These are phyloP conservation scores for Przewalskia tangutica DNA, from an alignment of 257 asterid species.

Conservation along the genomic window DNA sequence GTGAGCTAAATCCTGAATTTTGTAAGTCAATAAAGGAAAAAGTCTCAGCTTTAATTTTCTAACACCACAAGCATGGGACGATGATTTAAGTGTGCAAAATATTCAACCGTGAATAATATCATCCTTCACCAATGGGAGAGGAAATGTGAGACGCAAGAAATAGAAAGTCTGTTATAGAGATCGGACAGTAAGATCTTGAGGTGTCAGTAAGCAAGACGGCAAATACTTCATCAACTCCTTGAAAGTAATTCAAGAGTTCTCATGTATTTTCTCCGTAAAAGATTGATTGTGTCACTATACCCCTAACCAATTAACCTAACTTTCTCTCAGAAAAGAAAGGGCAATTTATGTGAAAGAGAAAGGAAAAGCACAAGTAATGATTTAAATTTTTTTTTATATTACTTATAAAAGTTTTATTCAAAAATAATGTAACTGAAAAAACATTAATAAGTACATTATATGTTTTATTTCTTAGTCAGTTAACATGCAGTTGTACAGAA, in stretches of 20 bases:
- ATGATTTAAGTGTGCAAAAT: background rate
- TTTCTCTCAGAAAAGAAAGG: background rate
- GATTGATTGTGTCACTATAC: background rate
- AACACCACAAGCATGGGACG: background rate
- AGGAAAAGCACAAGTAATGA: background rate
- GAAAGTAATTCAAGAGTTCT: background rate
- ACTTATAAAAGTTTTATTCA: background rate
- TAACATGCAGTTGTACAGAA: background rate
- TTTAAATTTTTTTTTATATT: background rate
- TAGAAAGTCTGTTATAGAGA: background rate
- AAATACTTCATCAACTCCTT: background rate
- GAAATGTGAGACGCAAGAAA: background rate
- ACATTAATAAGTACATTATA: no score
- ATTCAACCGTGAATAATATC: background rate
- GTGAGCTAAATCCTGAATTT: background rate
- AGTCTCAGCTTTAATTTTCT: background rate
- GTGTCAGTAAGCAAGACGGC: background rate
- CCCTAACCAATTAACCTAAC: background rate
- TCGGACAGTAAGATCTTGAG: background rate
- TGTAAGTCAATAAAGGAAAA: background rate
- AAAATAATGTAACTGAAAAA: background rate
- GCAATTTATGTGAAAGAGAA: background rate
- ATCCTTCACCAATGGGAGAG: background rate
- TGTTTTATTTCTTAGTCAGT: background rate
- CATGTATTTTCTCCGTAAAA: background rate